phyloP scores from a whole-genome alignment of 2,329 filamentous ascomycete genomes.

The Endoconidiophora laricicola region DNA sequence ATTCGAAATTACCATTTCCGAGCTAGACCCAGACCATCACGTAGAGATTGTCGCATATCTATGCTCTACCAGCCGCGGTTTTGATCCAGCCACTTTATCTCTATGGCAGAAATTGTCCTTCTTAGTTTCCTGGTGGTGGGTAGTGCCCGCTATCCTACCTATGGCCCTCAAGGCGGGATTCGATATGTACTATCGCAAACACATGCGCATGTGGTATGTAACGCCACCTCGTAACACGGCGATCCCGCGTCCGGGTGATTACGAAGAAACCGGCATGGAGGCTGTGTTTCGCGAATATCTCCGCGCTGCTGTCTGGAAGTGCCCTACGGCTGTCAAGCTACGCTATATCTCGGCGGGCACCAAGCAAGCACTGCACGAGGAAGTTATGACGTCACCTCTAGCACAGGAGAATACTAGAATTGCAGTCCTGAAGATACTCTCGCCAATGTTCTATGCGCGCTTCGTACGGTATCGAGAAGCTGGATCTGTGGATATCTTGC shows the following conservation, averaged over 20 bases:
- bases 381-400: too few relatives aligned
- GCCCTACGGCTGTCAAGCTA: too few relatives aligned
- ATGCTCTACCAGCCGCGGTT: slow-evolving; percentile 12
- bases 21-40: background rate
- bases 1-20: slow-evolving; percentile 1
- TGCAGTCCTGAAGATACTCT: too few relatives aligned
- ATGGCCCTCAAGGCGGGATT: background rate
- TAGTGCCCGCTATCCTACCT: slow-evolving; percentile 48
- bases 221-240: background rate
- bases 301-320: too few relatives aligned
- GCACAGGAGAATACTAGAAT: background rate
- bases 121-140: slow-evolving; percentile 46
- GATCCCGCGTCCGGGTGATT: background rate
- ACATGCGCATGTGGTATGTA: background rate
- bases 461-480: slow-evolving; percentile 40
- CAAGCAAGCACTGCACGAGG: too few relatives aligned
- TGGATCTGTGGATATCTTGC: too few relatives aligned
- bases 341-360: too few relatives aligned
- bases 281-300: too few relatives aligned
- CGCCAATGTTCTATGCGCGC: slow-evolving; percentile 48
- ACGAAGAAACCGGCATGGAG: background rate
- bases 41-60: slow-evolving; percentile 1
- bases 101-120: slow-evolving; percentile 37
- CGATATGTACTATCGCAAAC: background rate
- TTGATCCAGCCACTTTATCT: slow-evolving; percentile 34